A percentile compares a stretch with the other conserved stretches of the same genome.
Evolutionary conservation across 78 protist genomes (phyloP).

Genomic region (Emiliania huxleyi): DNA sequence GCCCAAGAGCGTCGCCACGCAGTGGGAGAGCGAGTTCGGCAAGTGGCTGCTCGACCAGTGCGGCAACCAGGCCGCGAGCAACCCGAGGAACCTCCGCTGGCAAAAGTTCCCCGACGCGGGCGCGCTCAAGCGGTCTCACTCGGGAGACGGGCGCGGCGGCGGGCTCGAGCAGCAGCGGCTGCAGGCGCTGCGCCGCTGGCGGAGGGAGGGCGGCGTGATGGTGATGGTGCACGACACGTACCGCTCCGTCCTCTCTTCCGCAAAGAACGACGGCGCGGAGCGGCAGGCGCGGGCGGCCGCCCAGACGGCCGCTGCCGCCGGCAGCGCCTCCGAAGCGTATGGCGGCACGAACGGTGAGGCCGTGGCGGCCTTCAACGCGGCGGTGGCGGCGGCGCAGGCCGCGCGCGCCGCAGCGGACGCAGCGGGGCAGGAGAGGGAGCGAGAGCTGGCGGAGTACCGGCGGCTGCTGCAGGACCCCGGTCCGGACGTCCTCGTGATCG

Average conservation of each 20-base stretch:
- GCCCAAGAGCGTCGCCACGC: not conserved
- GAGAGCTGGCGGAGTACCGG: not conserved
- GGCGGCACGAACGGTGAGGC: no score
- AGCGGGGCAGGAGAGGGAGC: no score
- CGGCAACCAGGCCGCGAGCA: not conserved
- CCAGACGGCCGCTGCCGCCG: no score
- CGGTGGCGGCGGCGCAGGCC: no score
- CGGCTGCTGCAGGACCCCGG: not conserved
- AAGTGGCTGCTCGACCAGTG: conserved; percentile 12
- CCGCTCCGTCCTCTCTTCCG: not conserved
- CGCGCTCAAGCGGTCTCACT: no score
- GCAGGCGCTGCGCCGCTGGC: conserved; percentile 9
- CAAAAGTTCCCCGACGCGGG: no score
- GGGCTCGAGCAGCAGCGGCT: not conserved
- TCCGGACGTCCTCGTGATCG: conserved; percentile 71
- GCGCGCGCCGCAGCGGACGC: no score
- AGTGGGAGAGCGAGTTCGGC: conserved; percentile 49
- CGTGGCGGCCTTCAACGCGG: no score
- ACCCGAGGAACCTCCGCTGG: no score
- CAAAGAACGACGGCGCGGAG: no score
- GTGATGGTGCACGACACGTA: conserved; percentile 34
- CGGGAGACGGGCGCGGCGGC: not conserved
- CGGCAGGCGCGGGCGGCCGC: no score
- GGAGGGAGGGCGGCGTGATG: conserved; percentile 2
- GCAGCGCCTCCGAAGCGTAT: no score